Evolutionary conservation across 2,329 filamentous ascomycete genomes (phyloP).

Genomic region (Pestalotiopsis sp.): DNA sequence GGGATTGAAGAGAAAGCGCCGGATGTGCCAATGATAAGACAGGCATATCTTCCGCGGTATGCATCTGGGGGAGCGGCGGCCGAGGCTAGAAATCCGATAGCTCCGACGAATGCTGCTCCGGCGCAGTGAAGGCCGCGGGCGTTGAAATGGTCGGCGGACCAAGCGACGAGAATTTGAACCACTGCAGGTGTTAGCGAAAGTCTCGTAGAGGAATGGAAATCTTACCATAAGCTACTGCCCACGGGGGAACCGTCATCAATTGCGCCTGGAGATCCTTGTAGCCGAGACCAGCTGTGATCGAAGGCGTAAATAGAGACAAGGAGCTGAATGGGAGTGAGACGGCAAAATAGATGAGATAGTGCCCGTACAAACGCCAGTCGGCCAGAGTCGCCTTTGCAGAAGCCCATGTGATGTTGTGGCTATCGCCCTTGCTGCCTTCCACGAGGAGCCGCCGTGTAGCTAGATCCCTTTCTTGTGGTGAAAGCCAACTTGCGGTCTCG

Average conservation of each 20-base stretch:
- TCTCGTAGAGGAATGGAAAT: not conserved
- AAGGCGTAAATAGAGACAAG: conserved; percentile 54
- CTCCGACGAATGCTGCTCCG: conserved; percentile 45
- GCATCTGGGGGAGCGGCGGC: conserved; percentile 63
- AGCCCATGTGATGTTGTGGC: conserved; percentile 64
- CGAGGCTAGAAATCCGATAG: conserved; percentile 60
- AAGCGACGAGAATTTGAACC: conserved; percentile 48
- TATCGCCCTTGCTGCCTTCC: conserved; percentile 57
- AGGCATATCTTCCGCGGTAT: conserved; percentile 67
- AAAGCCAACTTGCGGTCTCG: conserved; percentile 66
- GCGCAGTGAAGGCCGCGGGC: conserved; percentile 51
- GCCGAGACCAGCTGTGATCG: conserved; percentile 52
- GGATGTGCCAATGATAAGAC: conserved; percentile 67
- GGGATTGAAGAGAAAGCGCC: conserved; percentile 73
- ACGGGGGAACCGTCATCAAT: conserved; percentile 70
- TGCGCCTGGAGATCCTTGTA: conserved; percentile 53
- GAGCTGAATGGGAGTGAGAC: conserved; percentile 39
- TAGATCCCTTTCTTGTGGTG: conserved; percentile 60
- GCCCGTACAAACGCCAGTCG: conserved; percentile 69
- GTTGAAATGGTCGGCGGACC: conserved; percentile 66
- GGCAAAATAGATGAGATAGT: conserved; percentile 57
- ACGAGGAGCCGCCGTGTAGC: conserved; percentile 45
- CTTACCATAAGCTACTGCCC: conserved; percentile 52
- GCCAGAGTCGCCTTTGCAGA: conserved; percentile 72
- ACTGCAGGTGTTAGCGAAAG: conserved; percentile 21